Evolutionary conservation across 2,329 filamentous ascomycete genomes (phyloP).

Genomic region (Aspergillus nomiae): DNA sequence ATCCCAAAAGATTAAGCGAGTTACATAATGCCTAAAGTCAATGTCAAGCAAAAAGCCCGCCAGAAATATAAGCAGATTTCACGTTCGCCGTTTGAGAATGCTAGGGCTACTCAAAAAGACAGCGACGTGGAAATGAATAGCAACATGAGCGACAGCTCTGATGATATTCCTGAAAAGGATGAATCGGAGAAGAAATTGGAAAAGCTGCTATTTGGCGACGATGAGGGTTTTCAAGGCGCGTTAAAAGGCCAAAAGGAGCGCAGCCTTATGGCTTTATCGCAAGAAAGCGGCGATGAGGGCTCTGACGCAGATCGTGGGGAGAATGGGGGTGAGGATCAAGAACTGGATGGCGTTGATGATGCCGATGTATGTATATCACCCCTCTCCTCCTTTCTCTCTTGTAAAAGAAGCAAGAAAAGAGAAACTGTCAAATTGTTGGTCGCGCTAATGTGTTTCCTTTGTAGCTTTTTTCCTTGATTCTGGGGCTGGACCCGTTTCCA

Average conservation of each 20-base stretch:
- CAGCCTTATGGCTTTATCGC: conserved; percentile 41
- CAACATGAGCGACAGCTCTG: conserved; percentile 25
- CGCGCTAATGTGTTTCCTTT: conserved; percentile 5
- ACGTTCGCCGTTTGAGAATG: conserved; percentile 27
- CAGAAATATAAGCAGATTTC: conserved; percentile 23
- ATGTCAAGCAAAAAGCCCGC: conserved; percentile 34
- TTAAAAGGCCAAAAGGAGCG: conserved; percentile 62
- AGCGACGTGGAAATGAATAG: conserved; percentile 30
- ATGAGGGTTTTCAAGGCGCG: conserved; percentile 75
- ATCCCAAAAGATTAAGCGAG: neutral
- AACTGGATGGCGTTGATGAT: conserved; percentile 70
- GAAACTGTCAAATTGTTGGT: neutral
- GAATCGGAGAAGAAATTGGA: conserved; percentile 84
- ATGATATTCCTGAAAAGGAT: conserved; percentile 65
- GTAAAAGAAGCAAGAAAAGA: neutral
- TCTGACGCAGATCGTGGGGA: conserved; percentile 29
- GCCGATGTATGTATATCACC: conserved; percentile 58
- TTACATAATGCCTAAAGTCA: conserved; percentile 29
- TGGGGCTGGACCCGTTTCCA: conserved; percentile 50
- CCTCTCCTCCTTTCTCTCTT: neutral
- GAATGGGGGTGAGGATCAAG: conserved; percentile 49
- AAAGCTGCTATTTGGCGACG: conserved; percentile 83
- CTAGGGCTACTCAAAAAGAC: conserved; percentile 21
- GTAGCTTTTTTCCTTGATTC: conserved; percentile 77
- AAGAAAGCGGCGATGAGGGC: conserved; percentile 33